These are phyloP conservation scores for Lactarius akahatsu DNA, from an alignment of 768 basidiomycete species.

Conservation along the genomic window DNA sequence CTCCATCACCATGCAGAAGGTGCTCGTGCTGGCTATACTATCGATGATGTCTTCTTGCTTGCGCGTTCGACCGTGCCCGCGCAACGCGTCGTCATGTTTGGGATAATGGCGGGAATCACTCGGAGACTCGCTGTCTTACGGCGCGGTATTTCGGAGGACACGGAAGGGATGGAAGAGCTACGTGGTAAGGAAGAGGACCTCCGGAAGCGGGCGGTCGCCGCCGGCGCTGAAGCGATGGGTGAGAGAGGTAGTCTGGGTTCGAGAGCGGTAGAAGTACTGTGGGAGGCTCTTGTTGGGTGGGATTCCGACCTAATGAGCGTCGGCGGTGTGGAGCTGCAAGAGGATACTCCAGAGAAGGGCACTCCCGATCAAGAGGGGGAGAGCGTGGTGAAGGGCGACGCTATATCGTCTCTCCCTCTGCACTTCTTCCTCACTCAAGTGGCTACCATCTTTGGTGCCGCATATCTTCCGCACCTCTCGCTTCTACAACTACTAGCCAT, in stretches of 20 bases:
- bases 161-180: conserved; percentile 38
- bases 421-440: conserved; percentile 54
- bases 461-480: conserved; percentile 48
- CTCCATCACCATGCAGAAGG: conserved; percentile 87
- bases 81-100: conserved; percentile 81
- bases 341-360: conserved; percentile 28
- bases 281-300: conserved; percentile 75
- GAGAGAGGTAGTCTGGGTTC: conserved; percentile 68
- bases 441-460: conserved; percentile 40
- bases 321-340: conserved; percentile 50
- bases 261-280: conserved; percentile 67
- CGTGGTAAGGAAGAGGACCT: conserved; percentile 43
- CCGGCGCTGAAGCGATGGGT: conserved; percentile 62
- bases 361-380: conserved; percentile 33
- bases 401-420: conserved; percentile 40
- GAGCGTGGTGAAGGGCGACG: conserved; percentile 32
- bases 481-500: conserved; percentile 57
- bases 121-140: conserved; percentile 36
- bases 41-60: conserved; percentile 80
- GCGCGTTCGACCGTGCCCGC: conserved; percentile 79
- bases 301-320: conserved; percentile 38
- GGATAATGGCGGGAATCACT: conserved; percentile 62
- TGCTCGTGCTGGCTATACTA: conserved; percentile 81
- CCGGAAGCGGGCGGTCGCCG: conserved; percentile 62
- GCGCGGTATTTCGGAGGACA: conserved; percentile 33